Conservation (phyloP, 768 basidiomycete species). For the Amanita molliuscula region DNA sequence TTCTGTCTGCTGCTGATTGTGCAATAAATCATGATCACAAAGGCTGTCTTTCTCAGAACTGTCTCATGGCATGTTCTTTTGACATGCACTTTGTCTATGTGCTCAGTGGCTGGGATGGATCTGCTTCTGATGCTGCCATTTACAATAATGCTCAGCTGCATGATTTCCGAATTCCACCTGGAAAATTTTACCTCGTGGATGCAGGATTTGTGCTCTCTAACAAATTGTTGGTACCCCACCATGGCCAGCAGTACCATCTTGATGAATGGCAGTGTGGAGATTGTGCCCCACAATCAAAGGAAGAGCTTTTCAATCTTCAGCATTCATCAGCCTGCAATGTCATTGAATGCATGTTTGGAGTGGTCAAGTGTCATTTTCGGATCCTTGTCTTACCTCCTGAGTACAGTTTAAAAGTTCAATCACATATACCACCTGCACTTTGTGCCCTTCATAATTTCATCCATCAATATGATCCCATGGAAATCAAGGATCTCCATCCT, state of each 20-base stretch:
- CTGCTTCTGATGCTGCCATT: conserved; percentile 22
- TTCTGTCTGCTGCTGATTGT: conserved; percentile 9
- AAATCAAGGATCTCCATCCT: neutral
- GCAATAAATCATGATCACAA: neutral
- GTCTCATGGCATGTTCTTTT: conserved; percentile 24
- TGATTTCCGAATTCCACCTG: conserved; percentile 20
- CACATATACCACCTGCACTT: neutral
- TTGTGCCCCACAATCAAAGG: neutral
- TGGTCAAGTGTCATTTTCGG: conserved; percentile 1
- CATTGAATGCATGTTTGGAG: conserved; percentile 28
- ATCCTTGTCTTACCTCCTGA: neutral
- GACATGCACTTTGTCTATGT: conserved; percentile 25
- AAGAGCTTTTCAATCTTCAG: conserved; percentile 26
- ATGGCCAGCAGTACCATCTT: conserved; percentile 8
- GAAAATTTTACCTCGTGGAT: conserved; percentile 25
- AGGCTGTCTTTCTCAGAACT: conserved; percentile 22
- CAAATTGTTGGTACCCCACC: conserved; percentile 25
- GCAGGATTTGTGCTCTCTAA: conserved; percentile 25
- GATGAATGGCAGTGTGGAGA: neutral
- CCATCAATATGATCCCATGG: neutral
- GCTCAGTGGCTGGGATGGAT: conserved; percentile 30
- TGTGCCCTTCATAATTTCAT: neutral
- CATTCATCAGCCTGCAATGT: conserved; percentile 25
- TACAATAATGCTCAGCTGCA: conserved; percentile 17
- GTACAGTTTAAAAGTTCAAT: neutral